phyloP scores from a whole-genome alignment of 306 rosid genomes.

The Vigna hirtella region DNA sequence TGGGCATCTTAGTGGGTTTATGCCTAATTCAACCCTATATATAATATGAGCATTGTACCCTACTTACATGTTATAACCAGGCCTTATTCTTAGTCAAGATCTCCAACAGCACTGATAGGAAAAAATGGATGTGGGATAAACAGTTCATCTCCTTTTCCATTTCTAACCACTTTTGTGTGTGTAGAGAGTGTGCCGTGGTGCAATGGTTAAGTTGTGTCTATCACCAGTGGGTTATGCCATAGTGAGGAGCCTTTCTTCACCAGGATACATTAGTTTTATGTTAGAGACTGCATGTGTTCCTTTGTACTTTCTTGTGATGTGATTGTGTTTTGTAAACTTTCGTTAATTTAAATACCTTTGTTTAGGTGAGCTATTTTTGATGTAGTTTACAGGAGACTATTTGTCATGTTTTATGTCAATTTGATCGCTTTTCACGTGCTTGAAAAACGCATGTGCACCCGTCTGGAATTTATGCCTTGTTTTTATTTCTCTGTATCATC shows the following conservation, averaged over 20 bases:
- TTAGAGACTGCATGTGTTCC: slow-evolving; percentile 18
- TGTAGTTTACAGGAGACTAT: background rate
- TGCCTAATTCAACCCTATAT: no score
- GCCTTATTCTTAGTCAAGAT: no score
- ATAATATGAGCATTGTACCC: no score
- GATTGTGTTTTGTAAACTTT: slow-evolving; percentile 5
- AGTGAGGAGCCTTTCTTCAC: background rate
- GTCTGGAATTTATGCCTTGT: slow-evolving; percentile 13
- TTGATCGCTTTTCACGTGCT: slow-evolving; percentile 23
- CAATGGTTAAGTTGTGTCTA: background rate
- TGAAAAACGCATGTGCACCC: background rate
- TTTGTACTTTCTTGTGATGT: background rate
- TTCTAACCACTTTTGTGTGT: background rate
- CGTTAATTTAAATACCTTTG: background rate
- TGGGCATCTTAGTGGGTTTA: no score
- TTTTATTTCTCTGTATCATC: slow-evolving; percentile 6
- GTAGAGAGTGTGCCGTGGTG: background rate
- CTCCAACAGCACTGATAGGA: no score
- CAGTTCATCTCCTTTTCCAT: background rate
- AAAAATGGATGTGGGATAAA: background rate
- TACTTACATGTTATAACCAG: no score
- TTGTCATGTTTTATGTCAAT: slow-evolving; percentile 19
- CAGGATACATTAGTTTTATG: background rate
- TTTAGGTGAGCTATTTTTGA: slow-evolving; percentile 3
- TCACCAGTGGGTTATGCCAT: background rate